Base-by-base conservation (phyloP, 2,329 filamentous ascomycete species). In the Verticillium klebahnii region DNA sequence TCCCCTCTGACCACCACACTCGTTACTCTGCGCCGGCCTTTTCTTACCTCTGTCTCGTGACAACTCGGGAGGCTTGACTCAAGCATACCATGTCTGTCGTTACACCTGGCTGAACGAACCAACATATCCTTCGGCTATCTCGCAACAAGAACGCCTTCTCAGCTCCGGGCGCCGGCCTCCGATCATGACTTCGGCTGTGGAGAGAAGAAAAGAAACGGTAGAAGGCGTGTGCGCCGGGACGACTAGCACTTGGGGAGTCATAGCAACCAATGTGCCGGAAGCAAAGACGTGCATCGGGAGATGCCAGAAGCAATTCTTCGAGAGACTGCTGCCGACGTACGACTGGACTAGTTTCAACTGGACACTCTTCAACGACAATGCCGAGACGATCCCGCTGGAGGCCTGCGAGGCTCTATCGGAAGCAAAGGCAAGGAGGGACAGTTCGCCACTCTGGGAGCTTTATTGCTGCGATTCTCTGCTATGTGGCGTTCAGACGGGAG, bases 381-480 rank as follows among this genome's bases (percentile, higher is more conserved):
- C 45, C 19, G 45, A 50, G 45, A 50, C 45, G 45, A 50, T 50
- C 23, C 45, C 45, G 6, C 19, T 23, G 7, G 45, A 50, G 11
- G 19, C 45, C 9, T 50, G 45, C 45, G 45, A 50, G 19, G n/a
- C 45, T n/a, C 23, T 50, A 8, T 60, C 63, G 25, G 65, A 70
- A 36, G 67, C 69, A 58, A 67, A 68, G 31, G 45, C 9, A 2
- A 25, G 9, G 45, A 25, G 14, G n/a, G 19, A 50, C 19, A 67
- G 72, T 52, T 58, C 68, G 8, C 62, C 63, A n/a, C 73, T 85
- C 12, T 78, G 76, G 74, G 68, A 72, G 50, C 71, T 85, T 25
- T 85, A 85, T 68, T 81, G 81, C 69, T 84, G 83, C 69, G 81
- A 84, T 67, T 74, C 77, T 57, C 76, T 74, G 58, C 74, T 75